Evolutionary conservation across 768 basidiomycete species (phyloP), one percentile per base, ranked within the genome.

Genomic region (Pulveroboletus sp.): DNA sequence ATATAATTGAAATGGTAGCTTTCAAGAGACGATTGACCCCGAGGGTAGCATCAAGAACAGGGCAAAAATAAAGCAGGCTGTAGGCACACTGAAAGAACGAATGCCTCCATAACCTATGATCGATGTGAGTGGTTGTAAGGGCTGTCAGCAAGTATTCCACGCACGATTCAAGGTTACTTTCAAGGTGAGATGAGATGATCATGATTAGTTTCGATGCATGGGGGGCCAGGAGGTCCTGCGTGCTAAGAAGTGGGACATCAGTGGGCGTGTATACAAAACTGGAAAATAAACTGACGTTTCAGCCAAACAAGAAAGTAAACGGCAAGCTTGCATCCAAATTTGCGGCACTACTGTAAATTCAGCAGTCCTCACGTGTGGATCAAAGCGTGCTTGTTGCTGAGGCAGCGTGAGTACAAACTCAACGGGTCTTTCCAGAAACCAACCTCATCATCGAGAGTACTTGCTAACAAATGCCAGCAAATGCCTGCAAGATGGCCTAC

Each of bases 401-500:
- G 47, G 41, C 31, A 11, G 29, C 16, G 11, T 53, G 34, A 53
- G 56, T n/a, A n/a, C 23, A 35, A 17, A 32, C 50, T 32, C 16
- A 53, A 31, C 7, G 42, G 8, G n/a, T 46, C 48, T 48, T 27
- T 23, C 19, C 12, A 32, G 27, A 49, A 45, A 49, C 51, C 44
- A 52, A 76, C 78, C 60, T 71, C 68, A 17, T 78, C 79, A 10
- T 83, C 77, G 16, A 45, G 57, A 10, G 74, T 73, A 35, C 68
- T 80, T 64, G 61, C 68, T 60, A 82, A 58, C 16, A 91, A 69
- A 9, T 76, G 73, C 22, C 70, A 61, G 22, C 74, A 72, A 27
- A 90, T 76, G 37, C 76, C 73, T 12, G 77, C 72, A 16, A 90
- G 57, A 32, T 71, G 61, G 5, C 87, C 89, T n/a, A 88, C 58